phyloP scores from a whole-genome alignment of 1,139 yeast genomes.

The Geotrichum restrictum region DNA sequence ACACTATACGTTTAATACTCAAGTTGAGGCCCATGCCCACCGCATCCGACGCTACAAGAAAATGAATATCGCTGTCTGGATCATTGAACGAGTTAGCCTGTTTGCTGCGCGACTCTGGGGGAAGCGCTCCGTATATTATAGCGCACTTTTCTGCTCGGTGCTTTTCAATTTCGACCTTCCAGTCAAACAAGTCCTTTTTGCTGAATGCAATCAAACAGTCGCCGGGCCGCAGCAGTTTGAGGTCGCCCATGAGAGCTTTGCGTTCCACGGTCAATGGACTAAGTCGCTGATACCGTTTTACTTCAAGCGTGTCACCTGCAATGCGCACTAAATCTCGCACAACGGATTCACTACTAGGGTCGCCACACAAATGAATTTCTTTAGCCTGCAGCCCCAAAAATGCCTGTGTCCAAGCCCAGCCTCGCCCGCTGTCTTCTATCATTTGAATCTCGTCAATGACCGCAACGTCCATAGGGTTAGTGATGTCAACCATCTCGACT shows the following conservation, averaged over 20 bases:
- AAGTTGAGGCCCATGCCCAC: constrained; percentile 95
- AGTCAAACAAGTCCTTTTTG: constrained; percentile 43
- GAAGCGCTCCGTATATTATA: constrained; percentile 90
- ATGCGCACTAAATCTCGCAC: constrained; percentile 53
- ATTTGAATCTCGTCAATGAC: constrained; percentile 95
- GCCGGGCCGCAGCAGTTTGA: constrained; percentile 50
- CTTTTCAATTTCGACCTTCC: constrained; percentile 28
- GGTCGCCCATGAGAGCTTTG: constrained; percentile 35
- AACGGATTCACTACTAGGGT: constrained; percentile 70
- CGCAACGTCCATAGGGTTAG: constrained; percentile 71
- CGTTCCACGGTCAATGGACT: constrained; percentile 64
- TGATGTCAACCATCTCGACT: constrained; percentile 82
- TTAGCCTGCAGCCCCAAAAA: constrained; percentile 80
- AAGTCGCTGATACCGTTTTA: constrained; percentile 67
- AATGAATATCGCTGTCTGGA: constrained; percentile 61
- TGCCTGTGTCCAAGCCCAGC: constrained; percentile 95
- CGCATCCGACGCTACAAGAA: constrained; percentile 92
- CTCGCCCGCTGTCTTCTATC: constrained; percentile 76
- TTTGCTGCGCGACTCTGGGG: constrained; percentile 87
- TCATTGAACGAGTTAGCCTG: constrained; percentile 76
- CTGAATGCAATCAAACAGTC: constrained; percentile 91
- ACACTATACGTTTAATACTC: constrained; percentile 74
- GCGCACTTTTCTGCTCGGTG: constrained; percentile 65
- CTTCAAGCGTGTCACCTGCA: constrained; percentile 75
- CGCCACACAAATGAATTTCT: constrained; percentile 92